Evolutionary conservation across 106 monocot genomes (phyloP), one percentile per base, ranked within the genome.

Genomic region (Dioscorea alata): DNA sequence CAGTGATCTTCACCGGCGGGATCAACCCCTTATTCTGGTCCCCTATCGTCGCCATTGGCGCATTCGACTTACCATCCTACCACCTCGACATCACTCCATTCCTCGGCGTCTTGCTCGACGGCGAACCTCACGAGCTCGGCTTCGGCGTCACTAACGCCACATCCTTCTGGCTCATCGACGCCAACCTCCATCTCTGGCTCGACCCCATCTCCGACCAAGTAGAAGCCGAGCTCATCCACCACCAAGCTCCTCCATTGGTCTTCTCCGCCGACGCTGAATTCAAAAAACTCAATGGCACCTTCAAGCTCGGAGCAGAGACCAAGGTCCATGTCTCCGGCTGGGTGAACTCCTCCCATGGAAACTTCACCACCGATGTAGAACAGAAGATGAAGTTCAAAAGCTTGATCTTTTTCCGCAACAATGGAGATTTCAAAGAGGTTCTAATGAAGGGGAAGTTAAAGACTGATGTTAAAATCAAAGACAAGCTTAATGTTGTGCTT

Each of bases 21-120:
- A 84, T 91, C 57, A 87, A 87, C 42, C 90, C 90, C 2, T 60
- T 91, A 52, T 87, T 86, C 70, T 91, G 90, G 90, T 34, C 73
- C 8, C 87, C 90, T 2, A 81, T 91, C 18, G 84, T 87, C 8
- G 81, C 73, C 16, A 84, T 87, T 49, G 84, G 87, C 9, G 84
- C 87, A 9, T 91, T 91, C 48, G 74, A 91, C 61, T 79, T 91
- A 21, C 90, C 90, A 15, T 79, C 90, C 4, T 87, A 91, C 35
- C 49, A 75, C 35, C 31, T 91, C 17, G 87, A 91, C 18, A 51
- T 91, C 57, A 87, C 84, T 5, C 87, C 90, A 19, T 91, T 87
- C 71, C 85, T 92, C 33, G 92, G 83, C 23, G 65, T 83, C 18
- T 73, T 92, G 14, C 35, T 86, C 14, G 84, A 91, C 51, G 76